Conservation (phyloP, 768 basidiomycete species). For the Serendipita indica region DNA sequence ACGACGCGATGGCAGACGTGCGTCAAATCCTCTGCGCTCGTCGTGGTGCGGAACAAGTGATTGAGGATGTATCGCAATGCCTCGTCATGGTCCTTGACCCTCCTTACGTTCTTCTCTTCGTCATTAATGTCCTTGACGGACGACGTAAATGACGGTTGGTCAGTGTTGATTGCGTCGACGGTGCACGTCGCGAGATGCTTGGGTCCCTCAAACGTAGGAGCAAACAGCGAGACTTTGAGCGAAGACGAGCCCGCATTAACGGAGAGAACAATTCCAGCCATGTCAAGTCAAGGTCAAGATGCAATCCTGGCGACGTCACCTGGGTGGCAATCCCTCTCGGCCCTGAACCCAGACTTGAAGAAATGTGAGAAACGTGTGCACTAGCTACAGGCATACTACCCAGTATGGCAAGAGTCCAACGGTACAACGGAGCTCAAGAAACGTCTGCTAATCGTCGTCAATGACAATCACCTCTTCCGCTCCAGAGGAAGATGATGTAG, state of each 20-base stretch:
- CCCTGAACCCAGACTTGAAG: too few species aligned
- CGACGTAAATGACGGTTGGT: constrained; percentile 35
- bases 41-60: constrained; percentile 24
- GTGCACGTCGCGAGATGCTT: constrained; percentile 16
- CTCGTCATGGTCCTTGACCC: constrained; percentile 41
- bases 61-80: constrained; percentile 50
- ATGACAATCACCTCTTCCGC: background rate
- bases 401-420: too few species aligned
- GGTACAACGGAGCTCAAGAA: too few species aligned
- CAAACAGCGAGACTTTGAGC: constrained; percentile 65
- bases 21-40: constrained; percentile 27
- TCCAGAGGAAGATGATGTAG: background rate
- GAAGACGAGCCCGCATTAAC: constrained; percentile 77
- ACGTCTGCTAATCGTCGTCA: constrained; percentile 7
- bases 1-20: constrained; percentile 70
- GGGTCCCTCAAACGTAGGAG: constrained; percentile 19
- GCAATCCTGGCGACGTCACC: background rate
- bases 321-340: too few species aligned
- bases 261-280: constrained; percentile 33
- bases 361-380: too few species aligned
- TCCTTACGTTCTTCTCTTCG: constrained; percentile 25
- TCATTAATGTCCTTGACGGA: constrained; percentile 44
- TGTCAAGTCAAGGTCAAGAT: background rate
- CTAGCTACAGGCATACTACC: too few species aligned
- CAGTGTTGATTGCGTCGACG: constrained; percentile 21